Evolutionary conservation across 2,329 filamentous ascomycete species (phyloP).

Genomic region (Penicillium sp.): DNA sequence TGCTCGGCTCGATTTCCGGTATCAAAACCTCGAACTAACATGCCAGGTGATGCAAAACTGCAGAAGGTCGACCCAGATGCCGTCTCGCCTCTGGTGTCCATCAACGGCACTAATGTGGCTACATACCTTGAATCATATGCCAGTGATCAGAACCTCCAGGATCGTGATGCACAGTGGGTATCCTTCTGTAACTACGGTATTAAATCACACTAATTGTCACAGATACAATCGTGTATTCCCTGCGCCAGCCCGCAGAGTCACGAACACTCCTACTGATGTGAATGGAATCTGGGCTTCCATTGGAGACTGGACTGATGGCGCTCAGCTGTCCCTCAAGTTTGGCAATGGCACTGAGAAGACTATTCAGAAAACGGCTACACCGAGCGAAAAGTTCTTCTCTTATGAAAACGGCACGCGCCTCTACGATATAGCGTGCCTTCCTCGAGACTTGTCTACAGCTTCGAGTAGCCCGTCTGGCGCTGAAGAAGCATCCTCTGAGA

Average conservation of each 20-base stretch:
- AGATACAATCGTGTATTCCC: conserved; percentile 27
- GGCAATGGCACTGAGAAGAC: conserved; percentile 19
- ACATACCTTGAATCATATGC: conserved; percentile 46
- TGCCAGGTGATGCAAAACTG: conserved; percentile 17
- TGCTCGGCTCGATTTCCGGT: not conserved
- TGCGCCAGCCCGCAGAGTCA: conserved; percentile 18
- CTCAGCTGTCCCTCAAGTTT: conserved; percentile 17
- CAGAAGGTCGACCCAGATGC: conserved; percentile 23
- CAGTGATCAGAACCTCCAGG: conserved; percentile 51
- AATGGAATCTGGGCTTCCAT: conserved; percentile 22
- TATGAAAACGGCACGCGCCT: conserved; percentile 21
- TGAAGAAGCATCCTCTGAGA: conserved; percentile 20
- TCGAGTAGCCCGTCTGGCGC: conserved; percentile 11
- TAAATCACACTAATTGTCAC: conserved; percentile 1
- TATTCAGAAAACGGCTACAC: conserved; percentile 17
- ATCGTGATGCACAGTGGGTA: conserved; percentile 55
- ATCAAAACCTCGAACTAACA: not conserved
- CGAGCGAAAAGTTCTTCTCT: conserved; percentile 19
- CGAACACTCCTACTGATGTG: conserved; percentile 12
- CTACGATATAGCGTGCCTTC: conserved; percentile 20
- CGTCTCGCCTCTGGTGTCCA: conserved; percentile 52
- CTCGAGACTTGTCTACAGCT: conserved; percentile 12
- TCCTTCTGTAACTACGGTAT: not conserved
- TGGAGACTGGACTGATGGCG: conserved; percentile 21
- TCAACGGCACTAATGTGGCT: conserved; percentile 57